These are phyloP conservation scores for Zoysia matrella DNA, from an alignment of 202 grass and related monocot species.

Conservation along the genomic window DNA sequence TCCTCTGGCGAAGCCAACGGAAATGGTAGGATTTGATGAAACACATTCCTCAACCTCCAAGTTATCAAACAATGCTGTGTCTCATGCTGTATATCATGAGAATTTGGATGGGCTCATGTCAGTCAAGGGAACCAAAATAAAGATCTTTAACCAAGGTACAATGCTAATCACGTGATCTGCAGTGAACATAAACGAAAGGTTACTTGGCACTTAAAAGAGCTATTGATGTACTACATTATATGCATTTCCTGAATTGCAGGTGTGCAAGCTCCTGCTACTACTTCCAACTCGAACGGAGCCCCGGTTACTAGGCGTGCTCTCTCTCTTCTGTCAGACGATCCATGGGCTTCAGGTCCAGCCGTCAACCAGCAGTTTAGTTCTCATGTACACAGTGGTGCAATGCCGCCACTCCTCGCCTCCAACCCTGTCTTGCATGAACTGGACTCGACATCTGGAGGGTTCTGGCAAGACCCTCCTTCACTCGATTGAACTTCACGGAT, in stretches of 20 bases:
- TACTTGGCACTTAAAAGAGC: too few species aligned
- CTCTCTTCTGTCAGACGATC: slow-evolving; percentile 40
- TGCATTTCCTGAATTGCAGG: slow-evolving; percentile 1
- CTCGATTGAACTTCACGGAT: background rate
- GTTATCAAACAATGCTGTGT: slow-evolving; percentile 32
- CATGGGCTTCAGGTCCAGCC: slow-evolving; percentile 4
- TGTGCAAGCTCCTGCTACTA: background rate
- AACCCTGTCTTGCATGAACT: slow-evolving; percentile 1
- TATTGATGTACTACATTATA: background rate
- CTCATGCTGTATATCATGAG: slow-evolving; percentile 24
- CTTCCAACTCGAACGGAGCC: slow-evolving; percentile 20
- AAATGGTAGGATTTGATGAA: slow-evolving; percentile 39
- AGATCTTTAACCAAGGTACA: slow-evolving; percentile 55
- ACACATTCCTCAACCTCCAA: slow-evolving; percentile 19
- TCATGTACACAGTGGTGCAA: background rate
- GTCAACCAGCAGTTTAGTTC: slow-evolving; percentile 4
- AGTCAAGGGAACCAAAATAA: slow-evolving; percentile 47
- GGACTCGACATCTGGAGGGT: background rate
- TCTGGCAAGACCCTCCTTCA: slow-evolving; percentile 1
- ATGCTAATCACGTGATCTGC: background rate
- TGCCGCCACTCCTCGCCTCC: background rate
- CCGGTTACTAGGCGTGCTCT: slow-evolving; percentile 21
- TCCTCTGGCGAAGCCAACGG: slow-evolving; percentile 34
- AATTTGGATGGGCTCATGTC: slow-evolving; percentile 49
- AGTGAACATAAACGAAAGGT: too few species aligned